Evolutionary conservation across 1,284 basidiomycete species (phyloP).

Genomic region (Leccinum variabile): DNA sequence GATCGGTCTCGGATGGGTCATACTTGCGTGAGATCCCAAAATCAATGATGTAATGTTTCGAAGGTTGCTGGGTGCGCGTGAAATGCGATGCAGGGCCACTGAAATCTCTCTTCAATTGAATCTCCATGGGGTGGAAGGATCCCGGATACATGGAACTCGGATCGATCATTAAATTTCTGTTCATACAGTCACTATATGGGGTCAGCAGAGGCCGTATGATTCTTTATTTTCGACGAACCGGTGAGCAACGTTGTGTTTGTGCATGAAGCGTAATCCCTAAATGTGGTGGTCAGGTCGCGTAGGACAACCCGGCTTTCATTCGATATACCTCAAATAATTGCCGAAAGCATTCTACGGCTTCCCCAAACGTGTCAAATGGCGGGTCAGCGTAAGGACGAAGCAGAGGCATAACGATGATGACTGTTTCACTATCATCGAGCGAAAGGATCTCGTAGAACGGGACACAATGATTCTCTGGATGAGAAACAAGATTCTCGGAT

Average conservation of each 20-base stretch:
- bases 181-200: background rate
- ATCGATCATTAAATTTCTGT: background rate
- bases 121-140: background rate
- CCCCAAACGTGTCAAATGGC: conserved; percentile 19
- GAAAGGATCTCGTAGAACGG: conserved; percentile 17
- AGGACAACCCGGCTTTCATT: background rate
- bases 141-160: background rate
- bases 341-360: conserved; percentile 17
- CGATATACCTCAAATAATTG: conserved; percentile 20
- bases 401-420: conserved; percentile 21
- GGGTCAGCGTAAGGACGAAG: conserved; percentile 11
- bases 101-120: background rate
- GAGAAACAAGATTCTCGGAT: background rate
- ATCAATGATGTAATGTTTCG: background rate
- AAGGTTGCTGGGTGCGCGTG: background rate
- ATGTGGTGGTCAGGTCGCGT: conserved; percentile 11
- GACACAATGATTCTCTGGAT: conserved; percentile 19
- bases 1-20: background rate
- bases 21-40: background rate
- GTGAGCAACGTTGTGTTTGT: conserved; percentile 6
- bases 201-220: background rate
- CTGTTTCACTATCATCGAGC: background rate
- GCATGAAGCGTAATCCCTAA: conserved; percentile 10
- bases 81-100: background rate
- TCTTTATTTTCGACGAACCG: background rate